Evolutionary conservation across 306 rosid species (phyloP).

Genomic region (Prunus davidiana): DNA sequence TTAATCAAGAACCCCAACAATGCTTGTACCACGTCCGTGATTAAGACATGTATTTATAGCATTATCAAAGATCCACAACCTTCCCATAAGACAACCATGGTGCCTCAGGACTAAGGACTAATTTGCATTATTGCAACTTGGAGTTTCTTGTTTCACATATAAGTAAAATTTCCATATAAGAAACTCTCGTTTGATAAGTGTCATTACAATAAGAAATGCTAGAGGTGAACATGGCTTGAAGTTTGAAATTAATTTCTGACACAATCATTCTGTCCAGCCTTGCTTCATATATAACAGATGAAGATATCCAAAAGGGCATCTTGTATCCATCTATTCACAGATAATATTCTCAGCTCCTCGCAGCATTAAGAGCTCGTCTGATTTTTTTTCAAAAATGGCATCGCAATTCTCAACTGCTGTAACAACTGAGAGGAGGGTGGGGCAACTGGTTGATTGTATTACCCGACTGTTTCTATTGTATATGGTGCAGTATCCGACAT

Average conservation of each 20-base stretch:
- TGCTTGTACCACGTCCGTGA: too few relatives aligned
- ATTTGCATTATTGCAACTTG: too few relatives aligned
- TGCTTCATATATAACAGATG: slow-evolving; percentile 89
- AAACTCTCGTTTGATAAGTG: background rate
- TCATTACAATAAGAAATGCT: background rate
- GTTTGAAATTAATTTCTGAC: slow-evolving; percentile 33
- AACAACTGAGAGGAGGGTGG: background rate
- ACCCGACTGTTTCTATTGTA: slow-evolving; percentile 16
- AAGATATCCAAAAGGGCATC: slow-evolving; percentile 67
- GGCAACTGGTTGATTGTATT: slow-evolving; percentile 12
- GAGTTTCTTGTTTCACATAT: too few relatives aligned
- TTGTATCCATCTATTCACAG: slow-evolving; percentile 78
- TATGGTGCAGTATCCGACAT: slow-evolving; percentile 63
- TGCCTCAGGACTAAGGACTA: too few relatives aligned
- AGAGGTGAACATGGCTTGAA: background rate
- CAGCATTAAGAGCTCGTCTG: background rate
- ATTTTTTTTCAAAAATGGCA: too few relatives aligned
- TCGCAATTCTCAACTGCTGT: too few relatives aligned
- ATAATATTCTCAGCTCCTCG: slow-evolving; percentile 37
- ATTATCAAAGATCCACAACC: too few relatives aligned
- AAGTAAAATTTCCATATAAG: too few relatives aligned
- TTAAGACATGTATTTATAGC: too few relatives aligned
- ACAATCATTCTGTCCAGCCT: slow-evolving; percentile 61
- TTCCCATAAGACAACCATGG: too few relatives aligned
- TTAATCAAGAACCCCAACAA: too few relatives aligned